Evolutionary conservation across 2,329 filamentous ascomycete species (phyloP), one percentile per base, ranked within the genome.

Genomic region (Fusarium armeniacum): DNA sequence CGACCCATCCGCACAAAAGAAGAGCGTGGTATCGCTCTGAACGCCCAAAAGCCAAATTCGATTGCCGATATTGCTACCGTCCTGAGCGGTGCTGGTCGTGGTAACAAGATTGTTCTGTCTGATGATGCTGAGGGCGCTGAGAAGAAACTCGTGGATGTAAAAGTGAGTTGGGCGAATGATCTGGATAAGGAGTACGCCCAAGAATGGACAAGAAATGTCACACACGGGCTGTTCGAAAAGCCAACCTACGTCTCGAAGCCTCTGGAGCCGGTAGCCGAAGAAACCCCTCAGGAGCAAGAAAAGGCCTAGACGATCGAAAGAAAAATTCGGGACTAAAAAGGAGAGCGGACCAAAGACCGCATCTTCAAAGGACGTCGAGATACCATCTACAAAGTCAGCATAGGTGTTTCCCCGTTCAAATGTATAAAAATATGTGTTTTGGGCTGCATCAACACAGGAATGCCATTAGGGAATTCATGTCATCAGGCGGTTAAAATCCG

Each of bases 1-100:
- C 77, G 73, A 10, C 76, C 76, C 11, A 68, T 78, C 6, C 80
- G 81, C 24, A 79, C 65, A 65, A 80, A 77, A 56, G 70, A 75
- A 58, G 81, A 86, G 73, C 83, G 87, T 46, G 88, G 85, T 33
- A 73, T 76, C 50, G 83, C 80, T 36, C 79, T 91, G 54, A 87
- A 87, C 76, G 83, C 88, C 74, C 88, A 91, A 79, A 86, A 85
- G 77, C 83, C 83, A 54, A 90, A 90, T 76, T 81, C 83, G 15
- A 82, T 91, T 49, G 89, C 89, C 58, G 89, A 91, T 77, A 83
- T 91, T 67, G 88, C 89, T 1, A 85, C 83, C 24, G 85, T 89
- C 24, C 81, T 90, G 55, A 79, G 78, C 10, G 87, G 87, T 6
- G 67, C 76, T 12, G 86, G 86, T 38, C 80, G 81, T 65, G 86